Conservation (phyloP, 495 filamentous ascomycete species). For the Delitschia confertaspora region DNA sequence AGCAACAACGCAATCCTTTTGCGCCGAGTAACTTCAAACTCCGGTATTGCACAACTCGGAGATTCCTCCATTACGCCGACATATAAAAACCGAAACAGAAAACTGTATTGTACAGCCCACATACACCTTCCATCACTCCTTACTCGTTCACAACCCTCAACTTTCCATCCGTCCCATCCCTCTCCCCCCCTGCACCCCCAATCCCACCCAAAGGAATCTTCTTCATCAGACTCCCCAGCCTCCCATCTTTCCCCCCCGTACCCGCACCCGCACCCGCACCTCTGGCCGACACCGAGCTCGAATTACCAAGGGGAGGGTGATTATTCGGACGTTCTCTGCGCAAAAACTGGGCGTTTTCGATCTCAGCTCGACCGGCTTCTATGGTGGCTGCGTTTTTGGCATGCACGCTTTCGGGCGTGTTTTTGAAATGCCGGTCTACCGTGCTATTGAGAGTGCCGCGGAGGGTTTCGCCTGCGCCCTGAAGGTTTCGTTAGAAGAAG, state of each 20-base stretch:
- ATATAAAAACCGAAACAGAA: too few relatives aligned
- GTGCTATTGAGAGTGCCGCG: slow-evolving; percentile 21
- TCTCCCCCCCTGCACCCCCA: slow-evolving; percentile 7
- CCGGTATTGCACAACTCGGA: too few relatives aligned
- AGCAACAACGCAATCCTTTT: too few relatives aligned
- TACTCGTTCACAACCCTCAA: slow-evolving; percentile 21
- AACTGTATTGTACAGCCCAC: too few relatives aligned
- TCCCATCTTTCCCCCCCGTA: slow-evolving; percentile 3
- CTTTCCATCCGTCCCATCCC: slow-evolving; percentile 4
- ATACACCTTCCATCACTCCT: too few relatives aligned
- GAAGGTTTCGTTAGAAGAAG: not conserved
- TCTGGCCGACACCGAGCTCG: not conserved
- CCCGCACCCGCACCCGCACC: not conserved
- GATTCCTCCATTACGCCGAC: too few relatives aligned
- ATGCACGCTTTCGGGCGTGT: slow-evolving; percentile 2
- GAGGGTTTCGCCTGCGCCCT: slow-evolving; percentile 26
- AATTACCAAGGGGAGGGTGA: not conserved
- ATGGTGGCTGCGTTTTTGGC: slow-evolving; percentile 16
- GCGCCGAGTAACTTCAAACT: too few relatives aligned
- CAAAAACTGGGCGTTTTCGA: slow-evolving; percentile 15
- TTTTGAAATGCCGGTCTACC: slow-evolving; percentile 16
- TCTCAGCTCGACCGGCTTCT: slow-evolving; percentile 15
- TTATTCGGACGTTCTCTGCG: slow-evolving; percentile 1
- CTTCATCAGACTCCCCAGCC: slow-evolving; percentile 13
- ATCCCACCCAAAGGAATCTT: slow-evolving; percentile 12